Evolutionary conservation across 129 eudicot genomes (phyloP).

Genomic region (Chrysanthemum seticuspe): DNA sequence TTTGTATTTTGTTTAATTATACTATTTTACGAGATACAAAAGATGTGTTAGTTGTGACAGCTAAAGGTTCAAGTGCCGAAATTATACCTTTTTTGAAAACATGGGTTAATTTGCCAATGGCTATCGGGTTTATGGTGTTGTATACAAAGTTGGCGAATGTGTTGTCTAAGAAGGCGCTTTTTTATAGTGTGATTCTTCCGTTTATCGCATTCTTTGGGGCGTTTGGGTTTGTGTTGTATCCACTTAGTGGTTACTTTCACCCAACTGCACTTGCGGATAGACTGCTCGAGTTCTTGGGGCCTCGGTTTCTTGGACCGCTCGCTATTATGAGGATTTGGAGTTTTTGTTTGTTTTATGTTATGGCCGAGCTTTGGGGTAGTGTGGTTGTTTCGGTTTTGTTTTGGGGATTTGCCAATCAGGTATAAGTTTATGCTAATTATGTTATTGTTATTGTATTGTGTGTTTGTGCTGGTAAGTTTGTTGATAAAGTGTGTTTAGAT

Average conservation of each 20-base stretch:
- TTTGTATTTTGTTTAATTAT: conserved; percentile 89
- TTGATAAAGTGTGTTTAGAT: background rate
- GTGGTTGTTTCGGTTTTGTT: conserved; percentile 95
- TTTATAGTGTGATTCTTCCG: conserved; percentile 74
- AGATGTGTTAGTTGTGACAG: conserved; percentile 98
- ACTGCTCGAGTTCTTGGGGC: conserved; percentile 73
- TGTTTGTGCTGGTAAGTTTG: background rate
- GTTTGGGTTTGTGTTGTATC: conserved; percentile 95
- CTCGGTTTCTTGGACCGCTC: conserved; percentile 93
- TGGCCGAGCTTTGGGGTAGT: conserved; percentile 99
- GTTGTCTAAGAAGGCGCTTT: conserved; percentile 81
- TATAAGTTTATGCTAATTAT: conserved; percentile 16
- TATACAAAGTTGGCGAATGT: conserved; percentile 88
- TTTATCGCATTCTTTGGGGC: conserved; percentile 98
- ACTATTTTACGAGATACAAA: conserved; percentile 94
- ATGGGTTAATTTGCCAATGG: conserved; percentile 99
- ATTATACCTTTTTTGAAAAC: conserved; percentile 98
- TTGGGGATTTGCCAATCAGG: conserved; percentile 99
- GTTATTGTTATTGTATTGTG: conserved; percentile 10
- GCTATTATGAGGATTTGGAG: conserved; percentile 98
- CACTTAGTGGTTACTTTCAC: conserved; percentile 73
- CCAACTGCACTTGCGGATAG: conserved; percentile 93
- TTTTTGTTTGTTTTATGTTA: conserved; percentile 95
- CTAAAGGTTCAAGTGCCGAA: conserved; percentile 99
- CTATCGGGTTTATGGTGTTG: conserved; percentile 91